Percentiles rank a stretch among this genome's conserved stretches.
Conservation (phyloP, 2,329 filamentous ascomycete genomes). For the Colletotrichum camelliae region DNA sequence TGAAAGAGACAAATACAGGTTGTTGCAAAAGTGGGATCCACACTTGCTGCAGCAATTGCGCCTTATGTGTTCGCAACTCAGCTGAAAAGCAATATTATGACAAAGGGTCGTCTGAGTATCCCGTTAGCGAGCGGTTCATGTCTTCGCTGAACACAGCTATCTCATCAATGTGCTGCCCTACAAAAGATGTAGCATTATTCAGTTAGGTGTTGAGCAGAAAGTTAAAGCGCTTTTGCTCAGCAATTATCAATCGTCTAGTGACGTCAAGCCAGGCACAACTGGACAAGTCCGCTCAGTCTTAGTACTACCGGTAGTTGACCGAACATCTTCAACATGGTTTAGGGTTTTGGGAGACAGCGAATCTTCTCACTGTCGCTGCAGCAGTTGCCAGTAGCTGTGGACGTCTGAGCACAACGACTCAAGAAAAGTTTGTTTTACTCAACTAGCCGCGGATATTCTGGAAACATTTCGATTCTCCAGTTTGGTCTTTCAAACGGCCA, state of each 20-base stretch:
- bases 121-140: neutral
- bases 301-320: neutral
- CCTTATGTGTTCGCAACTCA: neutral
- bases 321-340: neutral
- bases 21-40: no score
- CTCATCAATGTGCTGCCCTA: accelerated
- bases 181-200: neutral
- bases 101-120: neutral
- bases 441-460: neutral
- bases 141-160: neutral
- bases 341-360: neutral
- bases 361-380: neutral
- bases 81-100: neutral
- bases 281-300: neutral
- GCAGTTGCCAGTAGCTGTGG: neutral
- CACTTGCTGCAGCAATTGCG: no score
- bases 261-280: neutral
- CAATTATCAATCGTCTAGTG: neutral
- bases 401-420: neutral
- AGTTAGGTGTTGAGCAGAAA: neutral
- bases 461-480: neutral
- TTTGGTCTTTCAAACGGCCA: neutral
- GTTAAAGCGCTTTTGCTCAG: neutral
- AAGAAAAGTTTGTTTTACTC: neutral
- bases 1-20: neutral